Percentiles rank a stretch among this genome's conserved stretches.
phyloP scores from a whole-genome alignment of 2,329 filamentous ascomycete species.

The Fusarium odoratissimum region DNA sequence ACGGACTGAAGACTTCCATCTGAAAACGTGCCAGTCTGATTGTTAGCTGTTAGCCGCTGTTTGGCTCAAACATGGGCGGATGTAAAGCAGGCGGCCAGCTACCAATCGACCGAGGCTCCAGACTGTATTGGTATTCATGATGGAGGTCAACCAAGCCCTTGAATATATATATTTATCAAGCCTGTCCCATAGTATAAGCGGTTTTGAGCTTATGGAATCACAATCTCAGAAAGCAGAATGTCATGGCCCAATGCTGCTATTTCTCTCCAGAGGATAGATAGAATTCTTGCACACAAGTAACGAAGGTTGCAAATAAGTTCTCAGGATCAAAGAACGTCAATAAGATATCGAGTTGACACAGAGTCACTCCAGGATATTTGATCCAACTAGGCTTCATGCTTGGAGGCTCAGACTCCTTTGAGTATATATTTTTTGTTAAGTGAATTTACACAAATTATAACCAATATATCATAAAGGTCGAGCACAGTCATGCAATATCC shows the following conservation, averaged over 20 bases:
- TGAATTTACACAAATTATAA: background rate
- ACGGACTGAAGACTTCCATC: accelerated
- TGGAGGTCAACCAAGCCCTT: background rate
- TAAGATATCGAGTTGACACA: too few species aligned
- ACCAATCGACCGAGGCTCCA: background rate
- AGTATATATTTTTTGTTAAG: too few species aligned
- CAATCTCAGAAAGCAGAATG: accelerated
- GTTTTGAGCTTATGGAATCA: background rate
- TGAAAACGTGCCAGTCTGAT: accelerated
- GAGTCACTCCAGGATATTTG: too few species aligned
- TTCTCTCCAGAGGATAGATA: background rate
- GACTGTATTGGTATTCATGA: accelerated
- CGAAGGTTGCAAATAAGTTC: background rate
- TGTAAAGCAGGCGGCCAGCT: too few species aligned
- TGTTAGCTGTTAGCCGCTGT: background rate
- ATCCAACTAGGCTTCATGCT: too few species aligned
- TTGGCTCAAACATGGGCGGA: background rate
- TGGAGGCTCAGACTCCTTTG: too few species aligned
- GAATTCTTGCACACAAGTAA: accelerated
- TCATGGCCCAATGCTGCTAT: accelerated
- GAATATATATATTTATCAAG: background rate
- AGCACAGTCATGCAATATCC: background rate
- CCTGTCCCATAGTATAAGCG: background rate
- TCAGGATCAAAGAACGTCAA: too few species aligned
- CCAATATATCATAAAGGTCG: background rate